Evolutionary conservation across 306 rosid genomes (phyloP), one percentile per base, ranked within the genome.

Genomic region (Vigna hirtella): DNA sequence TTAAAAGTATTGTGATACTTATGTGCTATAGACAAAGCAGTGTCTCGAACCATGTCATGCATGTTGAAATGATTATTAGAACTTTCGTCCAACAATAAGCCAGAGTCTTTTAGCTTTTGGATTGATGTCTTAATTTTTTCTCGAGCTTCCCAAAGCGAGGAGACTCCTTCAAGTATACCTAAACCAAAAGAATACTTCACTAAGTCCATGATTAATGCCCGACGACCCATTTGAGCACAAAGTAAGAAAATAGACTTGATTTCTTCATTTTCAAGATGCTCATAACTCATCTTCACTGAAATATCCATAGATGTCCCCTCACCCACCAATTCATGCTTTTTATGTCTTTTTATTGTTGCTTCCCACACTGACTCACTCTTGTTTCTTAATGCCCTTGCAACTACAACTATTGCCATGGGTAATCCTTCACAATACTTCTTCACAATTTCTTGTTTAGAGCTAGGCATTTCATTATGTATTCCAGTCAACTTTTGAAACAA

Each of bases 181-280:
- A 63, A 49, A 18, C 79, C 79, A 74, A 26, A 15, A 3, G 47
- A 49, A 49, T 49, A 49, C 24, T 7, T 51, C 6, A 51, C 22
- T 53, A 74, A 43, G 15, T 58, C 70, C 69, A 58, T 15, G 30
- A 48, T 30, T 6, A 61, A 2, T 13, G 70, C 47, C 26, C 24
- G 40, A 26, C 24, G 66, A 28, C 78, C 70, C 78, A 59, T 74
- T 43, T 45, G 69, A 16, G 78, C 69, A 74, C 69, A 74, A 43
- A 74, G 70, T 26, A 74, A 28, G 34, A 61, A 74, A 17, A 49
- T 48, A 13, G 11, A 61, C 45, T 74, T 74, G 4, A 74, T 59
- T 18, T 71, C 74, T 14, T 70, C 74, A 50, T 13, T 70, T 16
- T 70, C 61, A 3, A 70, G 61, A 70, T 50, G 50, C 7, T 70